Evolutionary conservation across 306 rosid species (phyloP).

Genomic region (Cajanus cajan): DNA sequence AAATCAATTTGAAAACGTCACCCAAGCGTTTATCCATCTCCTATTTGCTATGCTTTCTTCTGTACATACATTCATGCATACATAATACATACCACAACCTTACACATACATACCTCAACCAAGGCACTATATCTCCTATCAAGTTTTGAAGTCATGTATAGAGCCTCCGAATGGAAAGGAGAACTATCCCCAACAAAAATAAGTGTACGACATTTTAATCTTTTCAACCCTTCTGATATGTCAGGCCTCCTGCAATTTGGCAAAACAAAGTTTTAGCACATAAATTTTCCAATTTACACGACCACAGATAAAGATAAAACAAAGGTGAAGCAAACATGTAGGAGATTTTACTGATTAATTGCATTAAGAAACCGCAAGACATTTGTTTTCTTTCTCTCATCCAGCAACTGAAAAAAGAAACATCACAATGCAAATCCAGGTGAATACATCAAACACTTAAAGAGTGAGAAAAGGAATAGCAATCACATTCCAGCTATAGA

Average conservation of each 20-base stretch:
- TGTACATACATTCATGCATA: not conserved
- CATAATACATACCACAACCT: not conserved
- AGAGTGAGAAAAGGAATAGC: not conserved
- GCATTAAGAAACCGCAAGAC: constrained; percentile 79
- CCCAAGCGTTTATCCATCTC: not conserved
- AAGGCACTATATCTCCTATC: constrained; percentile 91
- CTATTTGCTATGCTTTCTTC: not conserved
- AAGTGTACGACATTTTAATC: constrained; percentile 78
- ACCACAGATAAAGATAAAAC: not conserved
- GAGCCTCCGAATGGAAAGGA: constrained; percentile 92
- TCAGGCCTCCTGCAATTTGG: constrained; percentile 76
- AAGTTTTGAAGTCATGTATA: constrained; percentile 82
- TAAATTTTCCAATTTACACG: not conserved
- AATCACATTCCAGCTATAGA: constrained; percentile 19
- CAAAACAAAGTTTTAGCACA: constrained; percentile 23
- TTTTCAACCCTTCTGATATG: constrained; percentile 74
- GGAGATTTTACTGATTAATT: constrained; percentile 58
- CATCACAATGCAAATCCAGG: constrained; percentile 18
- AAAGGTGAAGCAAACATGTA: not conserved
- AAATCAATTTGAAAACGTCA: too few species aligned
- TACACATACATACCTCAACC: constrained; percentile 72
- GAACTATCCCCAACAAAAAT: constrained; percentile 97
- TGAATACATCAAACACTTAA: not conserved
- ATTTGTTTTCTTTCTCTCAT: constrained; percentile 81
- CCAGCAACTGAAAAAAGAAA: constrained; percentile 68